Percentiles rank a stretch among this genome's conserved stretches.
Evolutionary conservation across 1,284 basidiomycete genomes (phyloP).

Genomic region (Pseudozyma sp.): DNA sequence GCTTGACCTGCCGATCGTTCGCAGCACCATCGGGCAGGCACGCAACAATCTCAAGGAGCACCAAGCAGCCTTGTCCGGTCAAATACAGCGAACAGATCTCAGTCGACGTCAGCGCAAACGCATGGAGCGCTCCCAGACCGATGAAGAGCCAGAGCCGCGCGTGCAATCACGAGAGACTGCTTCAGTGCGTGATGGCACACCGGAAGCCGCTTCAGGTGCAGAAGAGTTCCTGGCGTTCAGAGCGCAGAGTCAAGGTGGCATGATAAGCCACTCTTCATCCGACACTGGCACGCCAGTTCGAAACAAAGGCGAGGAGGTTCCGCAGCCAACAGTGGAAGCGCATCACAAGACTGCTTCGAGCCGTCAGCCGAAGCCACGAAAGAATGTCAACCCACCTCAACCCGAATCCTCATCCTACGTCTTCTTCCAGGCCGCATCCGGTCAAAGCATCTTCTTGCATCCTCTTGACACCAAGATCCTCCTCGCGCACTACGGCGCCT

Average conservation of each 20-base stretch:
- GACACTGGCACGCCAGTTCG: conserved; percentile 3
- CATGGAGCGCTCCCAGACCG: conserved; percentile 44
- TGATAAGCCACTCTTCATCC: conserved; percentile 10
- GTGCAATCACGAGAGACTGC: conserved; percentile 1
- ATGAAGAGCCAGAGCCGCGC: conserved; percentile 28
- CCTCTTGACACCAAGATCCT: conserved; percentile 95
- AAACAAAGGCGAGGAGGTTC: conserved; percentile 3
- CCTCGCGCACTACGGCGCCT: conserved; percentile 83
- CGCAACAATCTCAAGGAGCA: conserved; percentile 74
- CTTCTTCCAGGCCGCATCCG: conserved; percentile 94
- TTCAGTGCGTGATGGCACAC: conserved; percentile 19
- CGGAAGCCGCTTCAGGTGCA: conserved; percentile 32
- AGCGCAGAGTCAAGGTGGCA: conserved; percentile 36
- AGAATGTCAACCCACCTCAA: conserved; percentile 63
- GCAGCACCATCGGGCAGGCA: conserved; percentile 65
- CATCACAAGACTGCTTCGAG: conserved; percentile 2
- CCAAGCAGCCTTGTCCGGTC: conserved; percentile 38
- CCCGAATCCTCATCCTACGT: conserved; percentile 75
- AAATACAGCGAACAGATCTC: conserved; percentile 32
- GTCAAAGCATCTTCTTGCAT: conserved; percentile 90
- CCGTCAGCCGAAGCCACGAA: conserved; percentile 34
- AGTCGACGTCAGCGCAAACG: conserved; percentile 53
- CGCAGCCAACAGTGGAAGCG: conserved; percentile 3
- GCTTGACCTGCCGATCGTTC: conserved; percentile 55
- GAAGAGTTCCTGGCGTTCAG: conserved; percentile 44